phyloP scores from a whole-genome alignment of 2,329 filamentous ascomycete genomes.

The Dactylellina leptospora region DNA sequence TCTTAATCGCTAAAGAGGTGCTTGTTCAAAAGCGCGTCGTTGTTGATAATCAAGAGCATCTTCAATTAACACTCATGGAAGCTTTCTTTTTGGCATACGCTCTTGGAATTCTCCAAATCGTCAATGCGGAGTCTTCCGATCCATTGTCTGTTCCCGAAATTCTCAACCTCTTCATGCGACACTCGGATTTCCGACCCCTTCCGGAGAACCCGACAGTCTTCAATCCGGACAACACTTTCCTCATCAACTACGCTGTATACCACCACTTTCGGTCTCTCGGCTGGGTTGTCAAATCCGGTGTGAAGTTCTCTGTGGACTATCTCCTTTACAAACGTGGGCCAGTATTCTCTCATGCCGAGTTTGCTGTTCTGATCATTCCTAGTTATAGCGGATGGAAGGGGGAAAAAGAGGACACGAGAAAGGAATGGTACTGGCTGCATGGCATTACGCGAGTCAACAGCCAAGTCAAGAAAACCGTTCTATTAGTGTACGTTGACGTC shows the following conservation, averaged over 20 bases:
- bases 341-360: constrained; percentile 94
- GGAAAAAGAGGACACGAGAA: constrained; percentile 62
- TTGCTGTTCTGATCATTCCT: constrained; percentile 83
- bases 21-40: constrained; percentile 36
- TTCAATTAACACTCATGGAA: constrained; percentile 91
- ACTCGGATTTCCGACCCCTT: constrained; percentile 74
- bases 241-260: constrained; percentile 87
- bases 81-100: constrained; percentile 88
- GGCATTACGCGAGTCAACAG: constrained; percentile 87
- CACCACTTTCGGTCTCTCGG: constrained; percentile 96
- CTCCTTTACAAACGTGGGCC: constrained; percentile 93
- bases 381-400: constrained; percentile 79
- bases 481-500: constrained; percentile 90
- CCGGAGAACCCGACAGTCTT: constrained; percentile 60
- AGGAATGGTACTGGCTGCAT: constrained; percentile 83
- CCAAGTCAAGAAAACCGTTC: constrained; percentile 87
- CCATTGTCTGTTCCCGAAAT: constrained; percentile 68
- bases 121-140: constrained; percentile 9
- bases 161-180: constrained; percentile 72
- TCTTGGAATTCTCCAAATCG: constrained; percentile 76
- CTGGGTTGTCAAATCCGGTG: constrained; percentile 89
- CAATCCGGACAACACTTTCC: constrained; percentile 80
- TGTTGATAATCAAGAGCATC: constrained; percentile 75
- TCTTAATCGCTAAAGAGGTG: constrained; percentile 18
- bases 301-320: constrained; percentile 95